Base-by-base conservation (phyloP, 805 yeast genomes). In the Zygosaccharomyces rouxii region DNA sequence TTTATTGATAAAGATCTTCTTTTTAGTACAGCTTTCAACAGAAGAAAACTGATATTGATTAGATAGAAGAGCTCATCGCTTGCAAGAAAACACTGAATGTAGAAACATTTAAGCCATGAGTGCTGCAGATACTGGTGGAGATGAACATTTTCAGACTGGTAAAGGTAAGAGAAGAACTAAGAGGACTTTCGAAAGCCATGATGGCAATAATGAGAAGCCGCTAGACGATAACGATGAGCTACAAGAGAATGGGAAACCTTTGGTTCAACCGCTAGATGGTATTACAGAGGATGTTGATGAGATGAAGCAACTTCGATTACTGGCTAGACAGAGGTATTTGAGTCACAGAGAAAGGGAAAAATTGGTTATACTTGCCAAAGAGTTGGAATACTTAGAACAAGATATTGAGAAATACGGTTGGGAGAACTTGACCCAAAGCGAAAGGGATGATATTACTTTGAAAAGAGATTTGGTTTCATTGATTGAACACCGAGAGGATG, bases 341-440 rank as follows among this genome's bases (percentile, higher is more conserved):
- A 60, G 71, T 3, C 69, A 71, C 38, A 67, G 84, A 46, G 83
- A 80, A 49, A 70, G 71, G 47, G 72, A 74, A 53, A 73, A 76
- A 54, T 58, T 75, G 14, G 55, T 67, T 10, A 57, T 75, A 13
- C 48, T 81, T 13, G 70, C 72, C 39, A 66, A 66, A 37, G 86
- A 81, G 43, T 67, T 83, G 11, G 62, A 60, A 3, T 76, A 71
- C 7, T 67, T 76, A 30, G 83, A 80, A 56, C 66, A 68, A 13
- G 81, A 78, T 56, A 72, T 80, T 14, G 56, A 69, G 14, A 58
- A 68, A 50, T 68, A 74, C 55, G 86, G 86, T 0, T 79, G 84
- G 84, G 69, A 72, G 2, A 70, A 74, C 18, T 58, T 83, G 16
- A 70, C 80, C 1, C 57, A 58, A 21, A 61, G 62, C 19, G 87